Conservation (phyloP, 2,329 filamentous ascomycete genomes). For the Colletotrichum tropicicola region DNA sequence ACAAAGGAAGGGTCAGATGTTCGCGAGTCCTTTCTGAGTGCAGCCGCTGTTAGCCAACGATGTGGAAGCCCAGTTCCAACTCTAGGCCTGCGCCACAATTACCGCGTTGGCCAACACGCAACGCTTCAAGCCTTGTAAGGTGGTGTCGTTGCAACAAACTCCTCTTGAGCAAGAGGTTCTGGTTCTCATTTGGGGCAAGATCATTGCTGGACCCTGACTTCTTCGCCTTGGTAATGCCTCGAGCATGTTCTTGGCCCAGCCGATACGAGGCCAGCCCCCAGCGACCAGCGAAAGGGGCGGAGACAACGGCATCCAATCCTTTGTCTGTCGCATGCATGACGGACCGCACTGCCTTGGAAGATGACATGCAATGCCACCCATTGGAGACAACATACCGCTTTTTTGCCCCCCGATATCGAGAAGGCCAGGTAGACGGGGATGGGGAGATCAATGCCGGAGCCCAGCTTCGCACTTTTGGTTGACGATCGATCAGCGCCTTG, state of each 20-base stretch:
- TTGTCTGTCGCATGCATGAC: neutral
- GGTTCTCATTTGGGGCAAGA: neutral
- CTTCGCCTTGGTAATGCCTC: neutral
- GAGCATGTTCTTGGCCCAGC: neutral
- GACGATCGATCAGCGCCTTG: too few species aligned
- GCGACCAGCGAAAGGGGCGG: neutral
- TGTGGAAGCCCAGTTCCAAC: neutral
- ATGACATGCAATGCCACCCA: constrained; percentile 7
- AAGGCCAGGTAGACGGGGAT: neutral
- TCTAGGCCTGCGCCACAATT: neutral
- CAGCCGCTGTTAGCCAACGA: neutral
- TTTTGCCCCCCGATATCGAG: neutral
- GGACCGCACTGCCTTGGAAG: constrained; percentile 2
- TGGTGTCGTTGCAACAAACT: constrained; percentile 18
- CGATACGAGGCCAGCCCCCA: constrained; percentile 7
- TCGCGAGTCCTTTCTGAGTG: neutral
- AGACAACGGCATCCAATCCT: constrained; percentile 7
- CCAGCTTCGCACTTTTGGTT: too few species aligned
- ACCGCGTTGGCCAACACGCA: neutral
- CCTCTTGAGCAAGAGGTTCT: neutral
- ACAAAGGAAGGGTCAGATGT: neutral
- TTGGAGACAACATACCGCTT: neutral
- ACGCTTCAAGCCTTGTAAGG: neutral
- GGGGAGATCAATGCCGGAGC: neutral
- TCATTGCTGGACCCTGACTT: neutral